Evolutionary conservation across 2,329 filamentous ascomycete genomes (phyloP).

Genomic region (Atkinsonella hypoxylon): DNA sequence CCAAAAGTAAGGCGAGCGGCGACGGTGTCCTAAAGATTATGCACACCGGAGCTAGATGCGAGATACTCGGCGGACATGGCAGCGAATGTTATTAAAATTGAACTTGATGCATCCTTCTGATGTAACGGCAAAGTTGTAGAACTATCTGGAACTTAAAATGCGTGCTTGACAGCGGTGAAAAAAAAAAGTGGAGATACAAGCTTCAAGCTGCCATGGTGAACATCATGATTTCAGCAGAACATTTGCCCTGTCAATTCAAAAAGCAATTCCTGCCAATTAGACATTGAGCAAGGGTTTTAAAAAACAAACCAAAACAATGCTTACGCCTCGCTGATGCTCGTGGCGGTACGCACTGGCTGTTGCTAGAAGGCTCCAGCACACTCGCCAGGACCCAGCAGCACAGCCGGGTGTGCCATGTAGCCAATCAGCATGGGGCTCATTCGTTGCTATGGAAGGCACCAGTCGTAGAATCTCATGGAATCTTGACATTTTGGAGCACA

Average conservation of each 20-base stretch:
- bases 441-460: slow-evolving; percentile 15
- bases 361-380: slow-evolving; percentile 17
- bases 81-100: too few species aligned
- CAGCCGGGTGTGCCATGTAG: slow-evolving; percentile 2
- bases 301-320: too few species aligned
- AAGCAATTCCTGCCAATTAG: background rate
- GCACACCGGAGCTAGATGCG: too few species aligned
- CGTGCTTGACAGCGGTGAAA: background rate
- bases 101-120: too few species aligned
- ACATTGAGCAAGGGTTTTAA: background rate
- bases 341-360: background rate
- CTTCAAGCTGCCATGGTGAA: background rate
- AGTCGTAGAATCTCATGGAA: slow-evolving; percentile 36
- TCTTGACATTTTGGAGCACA: slow-evolving; percentile 21
- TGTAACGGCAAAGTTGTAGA: background rate
- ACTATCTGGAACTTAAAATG: background rate
- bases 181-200: background rate
- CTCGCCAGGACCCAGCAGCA: slow-evolving; percentile 4
- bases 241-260: background rate
- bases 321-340: background rate
- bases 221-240: background rate
- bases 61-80: too few species aligned
- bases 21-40: too few species aligned
- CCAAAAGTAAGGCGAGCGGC: too few species aligned
- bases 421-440: slow-evolving; percentile 15